Conservation (phyloP, 2,329 filamentous ascomycete genomes). For the Epichloe gansuensis region DNA sequence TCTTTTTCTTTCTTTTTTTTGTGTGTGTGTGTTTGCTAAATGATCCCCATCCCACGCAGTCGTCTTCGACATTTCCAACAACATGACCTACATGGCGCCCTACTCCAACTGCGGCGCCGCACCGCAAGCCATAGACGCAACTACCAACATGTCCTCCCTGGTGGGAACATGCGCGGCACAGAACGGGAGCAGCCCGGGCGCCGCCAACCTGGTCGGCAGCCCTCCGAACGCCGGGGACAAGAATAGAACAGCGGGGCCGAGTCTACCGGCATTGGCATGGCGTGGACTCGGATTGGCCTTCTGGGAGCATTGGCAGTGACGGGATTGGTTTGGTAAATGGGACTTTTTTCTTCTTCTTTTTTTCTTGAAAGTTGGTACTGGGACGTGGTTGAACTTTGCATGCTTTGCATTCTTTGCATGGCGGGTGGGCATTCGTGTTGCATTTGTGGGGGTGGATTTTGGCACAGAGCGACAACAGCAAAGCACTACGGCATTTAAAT, state of each 20-base stretch:
- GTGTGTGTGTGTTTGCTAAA: background rate
- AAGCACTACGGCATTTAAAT: too few relatives aligned
- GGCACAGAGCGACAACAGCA: too few relatives aligned
- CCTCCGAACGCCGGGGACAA: background rate
- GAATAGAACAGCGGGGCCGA: background rate
- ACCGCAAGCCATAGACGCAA: slow-evolving; percentile 9
- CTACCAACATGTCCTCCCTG: slow-evolving; percentile 8
- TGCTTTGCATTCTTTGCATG: too few relatives aligned
- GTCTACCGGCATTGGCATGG: background rate
- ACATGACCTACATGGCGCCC: slow-evolving; percentile 36
- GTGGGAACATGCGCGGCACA: slow-evolving; percentile 8
- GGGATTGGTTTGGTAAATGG: background rate
- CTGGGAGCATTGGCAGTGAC: background rate
- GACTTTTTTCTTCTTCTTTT: background rate
- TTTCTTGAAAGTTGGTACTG: background rate
- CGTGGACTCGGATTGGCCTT: background rate
- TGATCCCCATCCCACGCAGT: slow-evolving; percentile 14
- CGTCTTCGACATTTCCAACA: slow-evolving; percentile 39
- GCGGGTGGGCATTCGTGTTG: too few relatives aligned
- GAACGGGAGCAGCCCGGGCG: background rate
- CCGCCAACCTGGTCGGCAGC: background rate
- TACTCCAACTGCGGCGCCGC: slow-evolving; percentile 35
- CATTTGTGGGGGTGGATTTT: too few relatives aligned
- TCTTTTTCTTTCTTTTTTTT: fast-evolving
- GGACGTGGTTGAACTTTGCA: too few relatives aligned